phyloP scores from a whole-genome alignment of 2,329 filamentous ascomycete species.

The Cytospora paraplurivora region DNA sequence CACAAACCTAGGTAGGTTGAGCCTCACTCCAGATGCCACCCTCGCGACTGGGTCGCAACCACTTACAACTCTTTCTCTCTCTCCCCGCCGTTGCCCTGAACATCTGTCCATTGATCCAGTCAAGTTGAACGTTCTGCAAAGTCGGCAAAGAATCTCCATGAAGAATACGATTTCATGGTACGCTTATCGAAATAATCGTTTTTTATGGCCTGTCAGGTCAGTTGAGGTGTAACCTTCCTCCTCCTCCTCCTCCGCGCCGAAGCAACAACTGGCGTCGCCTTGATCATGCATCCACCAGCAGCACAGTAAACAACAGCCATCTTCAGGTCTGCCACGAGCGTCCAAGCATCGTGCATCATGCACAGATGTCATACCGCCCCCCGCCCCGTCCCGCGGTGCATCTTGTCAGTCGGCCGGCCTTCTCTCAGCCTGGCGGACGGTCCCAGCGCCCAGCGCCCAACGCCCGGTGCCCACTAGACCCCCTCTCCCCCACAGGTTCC shows the following conservation, averaged over 20 bases:
- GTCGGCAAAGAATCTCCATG: neutral
- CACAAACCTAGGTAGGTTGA: neutral
- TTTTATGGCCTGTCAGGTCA: no score
- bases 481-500: no score
- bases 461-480: neutral
- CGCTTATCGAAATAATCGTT: neutral
- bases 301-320: neutral
- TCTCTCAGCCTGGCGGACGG: neutral
- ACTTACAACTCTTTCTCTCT: neutral
- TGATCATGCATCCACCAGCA: neutral
- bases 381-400: neutral
- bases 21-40: neutral
- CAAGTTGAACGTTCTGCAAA: neutral
- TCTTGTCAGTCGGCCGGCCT: neutral
- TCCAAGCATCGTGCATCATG: neutral
- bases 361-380: neutral
- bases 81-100: neutral
- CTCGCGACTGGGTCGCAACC: neutral
- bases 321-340: neutral
- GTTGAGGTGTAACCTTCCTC: neutral
- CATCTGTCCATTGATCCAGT: neutral
- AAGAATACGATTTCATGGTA: neutral
- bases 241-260: neutral
- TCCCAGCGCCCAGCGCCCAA: neutral
- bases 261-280: neutral